phyloP scores from a whole-genome alignment of 2,329 filamentous ascomycete genomes.

The Ascochyta lentis region DNA sequence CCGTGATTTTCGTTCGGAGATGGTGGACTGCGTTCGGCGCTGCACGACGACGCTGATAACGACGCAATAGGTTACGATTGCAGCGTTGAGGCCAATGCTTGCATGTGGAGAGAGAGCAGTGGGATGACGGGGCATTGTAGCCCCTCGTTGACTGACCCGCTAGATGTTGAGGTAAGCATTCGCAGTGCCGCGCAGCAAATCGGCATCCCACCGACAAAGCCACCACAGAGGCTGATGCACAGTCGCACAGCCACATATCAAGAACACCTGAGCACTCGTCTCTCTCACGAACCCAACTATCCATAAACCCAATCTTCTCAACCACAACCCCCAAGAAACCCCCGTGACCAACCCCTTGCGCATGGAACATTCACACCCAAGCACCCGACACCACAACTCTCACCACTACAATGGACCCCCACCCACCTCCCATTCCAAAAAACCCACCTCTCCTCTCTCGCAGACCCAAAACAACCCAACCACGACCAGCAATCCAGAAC shows the following conservation, averaged over 20 bases:
- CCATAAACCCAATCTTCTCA: background rate
- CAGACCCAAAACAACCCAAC: too few relatives aligned
- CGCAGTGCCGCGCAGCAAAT: background rate
- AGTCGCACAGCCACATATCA: slow-evolving; percentile 13
- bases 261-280: background rate
- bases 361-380: too few relatives aligned
- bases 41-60: background rate
- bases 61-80: background rate
- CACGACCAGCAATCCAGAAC: background rate
- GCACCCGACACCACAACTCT: too few relatives aligned
- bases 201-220: background rate
- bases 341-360: background rate
- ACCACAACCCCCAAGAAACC: background rate
- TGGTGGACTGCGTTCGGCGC: background rate
- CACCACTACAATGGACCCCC: too few relatives aligned
- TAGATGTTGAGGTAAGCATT: background rate
- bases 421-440: too few relatives aligned
- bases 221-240: background rate
- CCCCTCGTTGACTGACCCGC: background rate
- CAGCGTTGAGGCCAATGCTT: background rate
- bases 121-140: background rate
- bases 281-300: background rate
- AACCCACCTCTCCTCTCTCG: too few relatives aligned
- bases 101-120: background rate
- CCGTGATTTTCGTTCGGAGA: background rate